Conservation (phyloP, 176 grass and related monocot species). For the Phoenix roebelenii region DNA sequence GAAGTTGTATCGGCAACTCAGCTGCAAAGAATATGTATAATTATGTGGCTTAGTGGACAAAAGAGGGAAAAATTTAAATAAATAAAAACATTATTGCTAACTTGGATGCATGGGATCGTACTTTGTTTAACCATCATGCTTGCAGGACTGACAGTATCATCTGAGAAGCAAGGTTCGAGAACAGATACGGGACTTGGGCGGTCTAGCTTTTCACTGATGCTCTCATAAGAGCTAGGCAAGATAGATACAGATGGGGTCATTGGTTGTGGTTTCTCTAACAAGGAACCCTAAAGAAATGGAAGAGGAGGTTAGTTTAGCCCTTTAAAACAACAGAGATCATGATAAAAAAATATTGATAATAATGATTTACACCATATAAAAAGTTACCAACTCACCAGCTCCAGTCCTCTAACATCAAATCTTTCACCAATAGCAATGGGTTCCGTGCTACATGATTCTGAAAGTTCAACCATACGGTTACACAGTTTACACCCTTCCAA, state of each 20-base stretch:
- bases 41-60: not conserved
- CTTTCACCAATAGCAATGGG: constrained; percentile 4
- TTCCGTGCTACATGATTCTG: constrained; percentile 10
- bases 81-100: not conserved
- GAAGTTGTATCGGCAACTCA: constrained; percentile 41
- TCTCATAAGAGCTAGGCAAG: constrained; percentile 28
- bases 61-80: not conserved
- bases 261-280: constrained; percentile 24
- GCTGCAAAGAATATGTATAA: constrained; percentile 42
- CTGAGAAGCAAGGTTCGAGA: constrained; percentile 31
- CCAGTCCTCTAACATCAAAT: constrained; percentile 9
- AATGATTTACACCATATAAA: too few species aligned
- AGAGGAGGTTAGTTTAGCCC: not conserved
- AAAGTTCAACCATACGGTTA: constrained; percentile 8
- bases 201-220: constrained; percentile 35
- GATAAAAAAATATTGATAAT: too few species aligned
- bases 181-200: constrained; percentile 45
- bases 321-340: not conserved
- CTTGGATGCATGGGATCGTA: constrained; percentile 27
- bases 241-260: constrained; percentile 31
- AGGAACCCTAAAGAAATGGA: not conserved
- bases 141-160: constrained; percentile 27
- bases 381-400: constrained; percentile 29
- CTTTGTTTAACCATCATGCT: constrained; percentile 36
- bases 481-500: constrained; percentile 26